Conservation (phyloP, 2,329 filamentous ascomycete genomes). For the Ophiostoma ulmi region DNA sequence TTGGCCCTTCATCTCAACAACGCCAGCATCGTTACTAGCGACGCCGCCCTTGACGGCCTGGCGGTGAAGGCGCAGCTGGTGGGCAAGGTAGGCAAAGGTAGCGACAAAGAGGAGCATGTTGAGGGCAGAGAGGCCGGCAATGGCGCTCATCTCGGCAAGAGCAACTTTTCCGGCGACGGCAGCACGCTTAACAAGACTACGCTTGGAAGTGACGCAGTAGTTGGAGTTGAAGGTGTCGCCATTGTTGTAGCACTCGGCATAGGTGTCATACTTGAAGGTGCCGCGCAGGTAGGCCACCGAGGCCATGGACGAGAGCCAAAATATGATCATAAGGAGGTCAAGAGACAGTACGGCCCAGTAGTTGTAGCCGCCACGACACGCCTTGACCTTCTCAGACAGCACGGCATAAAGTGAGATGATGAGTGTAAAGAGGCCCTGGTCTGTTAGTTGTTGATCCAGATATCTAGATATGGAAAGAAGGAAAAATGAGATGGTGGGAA, state of each 20-base stretch:
- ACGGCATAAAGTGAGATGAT: constrained; percentile 31
- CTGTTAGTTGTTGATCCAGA: not conserved
- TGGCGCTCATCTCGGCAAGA: constrained; percentile 31
- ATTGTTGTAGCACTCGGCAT: constrained; percentile 30
- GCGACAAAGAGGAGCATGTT: constrained; percentile 37
- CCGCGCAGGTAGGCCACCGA: constrained; percentile 32
- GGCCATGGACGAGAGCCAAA: constrained; percentile 35
- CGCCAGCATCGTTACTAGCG: constrained; percentile 27
- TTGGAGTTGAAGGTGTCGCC: constrained; percentile 31
- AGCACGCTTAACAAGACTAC: constrained; percentile 26
- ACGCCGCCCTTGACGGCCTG: constrained; percentile 26
- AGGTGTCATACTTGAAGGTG: constrained; percentile 28
- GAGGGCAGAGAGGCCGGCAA: constrained; percentile 34
- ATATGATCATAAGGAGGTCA: constrained; percentile 33
- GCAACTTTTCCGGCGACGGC: constrained; percentile 28
- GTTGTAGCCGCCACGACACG: constrained; percentile 32
- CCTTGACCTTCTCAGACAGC: constrained; percentile 31
- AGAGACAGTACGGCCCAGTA: constrained; percentile 35
- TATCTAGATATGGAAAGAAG: too few species aligned
- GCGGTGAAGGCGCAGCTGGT: constrained; percentile 32
- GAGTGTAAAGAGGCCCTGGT: constrained; percentile 32
- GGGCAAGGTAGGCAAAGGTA: constrained; percentile 42
- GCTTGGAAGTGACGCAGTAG: constrained; percentile 29
- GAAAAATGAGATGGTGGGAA: not conserved
- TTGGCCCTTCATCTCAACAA: constrained; percentile 33